phyloP scores from a whole-genome alignment of 2,329 filamentous ascomycete species.

The Ophiostoma perfectum region DNA sequence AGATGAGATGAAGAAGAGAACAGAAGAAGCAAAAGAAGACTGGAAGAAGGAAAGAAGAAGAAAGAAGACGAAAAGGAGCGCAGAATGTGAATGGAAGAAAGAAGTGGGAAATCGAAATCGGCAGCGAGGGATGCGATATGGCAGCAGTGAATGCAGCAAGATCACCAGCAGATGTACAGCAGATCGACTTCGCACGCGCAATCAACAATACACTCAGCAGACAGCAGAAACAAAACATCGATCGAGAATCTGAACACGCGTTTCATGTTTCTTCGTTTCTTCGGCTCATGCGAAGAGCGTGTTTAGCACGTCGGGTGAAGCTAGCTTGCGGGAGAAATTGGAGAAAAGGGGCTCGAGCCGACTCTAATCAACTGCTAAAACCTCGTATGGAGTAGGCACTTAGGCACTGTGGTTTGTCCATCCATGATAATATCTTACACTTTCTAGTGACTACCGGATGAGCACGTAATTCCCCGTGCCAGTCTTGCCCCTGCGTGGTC shows the following conservation, averaged over 20 bases:
- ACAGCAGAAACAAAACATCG: neutral
- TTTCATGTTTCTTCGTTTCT: neutral
- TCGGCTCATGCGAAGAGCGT: too few species aligned
- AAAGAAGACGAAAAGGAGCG: neutral
- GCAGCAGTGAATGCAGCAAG: neutral
- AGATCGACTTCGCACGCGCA: too few species aligned
- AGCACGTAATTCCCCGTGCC: neutral
- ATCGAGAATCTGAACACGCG: neutral
- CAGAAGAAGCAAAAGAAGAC: neutral
- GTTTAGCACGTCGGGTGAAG: too few species aligned
- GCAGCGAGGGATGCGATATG: neutral
- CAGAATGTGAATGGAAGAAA: neutral
- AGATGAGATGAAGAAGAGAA: conserved; percentile 4
- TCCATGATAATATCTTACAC: too few species aligned
- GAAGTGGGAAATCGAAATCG: neutral
- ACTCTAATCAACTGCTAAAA: too few species aligned
- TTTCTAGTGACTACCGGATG: too few species aligned
- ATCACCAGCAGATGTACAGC: neutral
- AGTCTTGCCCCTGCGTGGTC: too few species aligned
- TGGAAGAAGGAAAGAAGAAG: neutral
- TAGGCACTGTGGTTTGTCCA: too few species aligned
- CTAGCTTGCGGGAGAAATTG: too few species aligned
- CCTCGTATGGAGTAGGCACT: too few species aligned
- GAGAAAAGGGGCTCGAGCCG: neutral
- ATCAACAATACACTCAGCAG: neutral